Evolutionary conservation across 129 eudicot species (phyloP), one percentile per base, ranked within the genome.

Genomic region (Chrysanthemum makinoi): DNA sequence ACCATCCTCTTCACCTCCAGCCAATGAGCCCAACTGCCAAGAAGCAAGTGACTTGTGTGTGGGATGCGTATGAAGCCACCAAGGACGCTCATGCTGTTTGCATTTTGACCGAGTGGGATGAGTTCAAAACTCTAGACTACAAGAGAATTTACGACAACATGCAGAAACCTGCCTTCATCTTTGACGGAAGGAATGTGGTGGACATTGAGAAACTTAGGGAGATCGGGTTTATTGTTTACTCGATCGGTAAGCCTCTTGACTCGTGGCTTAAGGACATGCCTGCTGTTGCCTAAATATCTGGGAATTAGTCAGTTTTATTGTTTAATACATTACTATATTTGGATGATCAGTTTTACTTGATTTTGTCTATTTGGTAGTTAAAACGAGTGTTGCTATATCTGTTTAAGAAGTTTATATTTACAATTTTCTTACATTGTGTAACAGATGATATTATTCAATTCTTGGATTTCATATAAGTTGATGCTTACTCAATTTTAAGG

Each of bases 251-350:
- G 90, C 97, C 97, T 1, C 81, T 91, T 17, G 97, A 91, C 72
- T 87, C 89, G 1, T 91, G 97, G 97, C 86, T 91, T 54, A 88
- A 84, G 84, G 92, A 91, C 76, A 88, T 91, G 96, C 96, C 96
- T 43, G 96, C 96, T 44, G 72, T 86, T 55, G 96, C 86, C 3
- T 90, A 83, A 85, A 72, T 61, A 1, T 14, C 17, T 54, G 72
- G 6, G 68, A 58, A 51, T 49, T 77, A 70, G 72, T 48, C 72
- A 57, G 73, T 69, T 77, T 68, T 69, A 54, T 78, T 50, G 28
- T 52, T 63, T 64, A 39, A 39, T 39, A 60, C 59, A n/a, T 79
- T 80, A 47, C 72, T 68, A 75, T 63, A 72, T 80, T 79, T 67
- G 46, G 63, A 8, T 72, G 10, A 39, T 39, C 46, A 39, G 46